Base-by-base conservation (phyloP, 202 grass and related monocot genomes). In the Eragrostis tef region DNA sequence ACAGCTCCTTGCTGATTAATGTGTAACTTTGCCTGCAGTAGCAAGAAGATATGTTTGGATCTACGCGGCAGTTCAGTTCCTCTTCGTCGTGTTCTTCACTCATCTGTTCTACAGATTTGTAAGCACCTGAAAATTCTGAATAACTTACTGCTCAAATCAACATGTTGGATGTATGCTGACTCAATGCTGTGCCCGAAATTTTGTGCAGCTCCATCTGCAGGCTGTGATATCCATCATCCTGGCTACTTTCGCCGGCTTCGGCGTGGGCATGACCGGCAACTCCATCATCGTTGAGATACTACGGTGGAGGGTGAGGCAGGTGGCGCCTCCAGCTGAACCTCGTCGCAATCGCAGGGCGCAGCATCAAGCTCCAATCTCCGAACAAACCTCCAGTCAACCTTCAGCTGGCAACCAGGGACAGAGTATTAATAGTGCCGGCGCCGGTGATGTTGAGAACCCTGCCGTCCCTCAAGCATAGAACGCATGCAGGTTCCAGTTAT, bases 231-330 rank as follows among this genome's bases (percentile, higher is more conserved):
- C 95, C 6, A 95, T 98, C 86, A 91, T 98, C 71, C 83, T 98
- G 13, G 92, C 95, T 20, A 98, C 92, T 19, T 98, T 98, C 62
- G 87, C 92, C 11, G 95, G 95, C 34, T 98, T 98, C 13, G 95
- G 96, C 10, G 74, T 95, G 71, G 92, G 90, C 6, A 98, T 98
- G 96, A 93, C 81, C 13, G 90, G 71, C 47, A 98, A 93, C 65
- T 95, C 92, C 19, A 80, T 98, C 36, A 34, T 88, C 62, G 71
- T 91, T 0, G 92, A 95, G 80, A 31, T 91, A 27, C 63, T 93
- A 2, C 81, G 88, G 41, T 86, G 85, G 90, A 93, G 92, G 54
- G 45, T 11, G 0, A 70, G 87, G 70, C 34, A 56, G 39, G 1
- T 10, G 57, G 21, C 64, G 17, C 71, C 56, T 34, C 79, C 75